Evolutionary conservation across 2,329 filamentous ascomycete genomes (phyloP).

Genomic region (Colletotrichum ledebouriae): DNA sequence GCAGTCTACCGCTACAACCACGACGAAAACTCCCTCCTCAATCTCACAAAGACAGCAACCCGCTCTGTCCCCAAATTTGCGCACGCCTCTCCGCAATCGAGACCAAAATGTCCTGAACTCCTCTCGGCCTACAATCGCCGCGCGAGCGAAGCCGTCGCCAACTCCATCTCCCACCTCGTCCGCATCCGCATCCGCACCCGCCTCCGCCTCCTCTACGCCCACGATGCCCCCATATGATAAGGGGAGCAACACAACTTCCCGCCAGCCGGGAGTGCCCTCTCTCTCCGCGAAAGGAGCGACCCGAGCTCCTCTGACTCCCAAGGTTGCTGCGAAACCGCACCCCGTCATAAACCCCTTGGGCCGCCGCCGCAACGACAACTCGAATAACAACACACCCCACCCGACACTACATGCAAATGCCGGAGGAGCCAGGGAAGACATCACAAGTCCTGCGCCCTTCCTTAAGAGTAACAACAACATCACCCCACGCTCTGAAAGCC

Average conservation of each 20-base stretch:
- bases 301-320: constrained; percentile 66
- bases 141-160: constrained; percentile 41
- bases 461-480: constrained; percentile 73
- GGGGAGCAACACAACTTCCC: constrained; percentile 63
- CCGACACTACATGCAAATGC: constrained; percentile 48
- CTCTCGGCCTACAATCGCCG: constrained; percentile 34
- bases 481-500: constrained; percentile 82
- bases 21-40: constrained; percentile 11
- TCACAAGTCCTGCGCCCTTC: constrained; percentile 65
- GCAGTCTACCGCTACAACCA: background rate
- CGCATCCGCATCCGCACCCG: constrained; percentile 14
- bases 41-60: constrained; percentile 34
- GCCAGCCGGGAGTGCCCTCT: constrained; percentile 76
- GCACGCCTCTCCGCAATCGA: constrained; percentile 37
- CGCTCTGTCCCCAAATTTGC: constrained; percentile 40
- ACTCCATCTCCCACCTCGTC: constrained; percentile 35
- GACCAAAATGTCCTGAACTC: constrained; percentile 44
- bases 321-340: constrained; percentile 63
- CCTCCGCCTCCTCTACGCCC: constrained; percentile 29
- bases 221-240: constrained; percentile 59
- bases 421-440: constrained; percentile 59
- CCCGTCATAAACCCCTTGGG: constrained; percentile 59
- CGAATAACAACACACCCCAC: constrained; percentile 38
- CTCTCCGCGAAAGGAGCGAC: constrained; percentile 71
- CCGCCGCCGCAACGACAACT: constrained; percentile 44